Conservation (phyloP, 192 early-diverging fungal species). For the Dissophora ornata region DNA sequence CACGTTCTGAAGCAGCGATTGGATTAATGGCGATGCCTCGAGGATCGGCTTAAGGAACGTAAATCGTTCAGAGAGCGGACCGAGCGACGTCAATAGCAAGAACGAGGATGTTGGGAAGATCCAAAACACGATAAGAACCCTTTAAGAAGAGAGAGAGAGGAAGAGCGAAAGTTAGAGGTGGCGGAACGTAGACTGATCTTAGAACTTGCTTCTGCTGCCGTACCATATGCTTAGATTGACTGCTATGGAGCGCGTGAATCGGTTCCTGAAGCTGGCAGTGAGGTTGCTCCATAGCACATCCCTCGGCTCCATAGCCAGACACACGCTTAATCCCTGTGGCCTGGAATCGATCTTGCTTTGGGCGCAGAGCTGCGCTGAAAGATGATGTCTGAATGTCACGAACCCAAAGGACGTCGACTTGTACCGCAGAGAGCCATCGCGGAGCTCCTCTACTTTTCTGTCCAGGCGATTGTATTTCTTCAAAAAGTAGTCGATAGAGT, state of each 20-base stretch:
- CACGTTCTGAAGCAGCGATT: slow-evolving; percentile 63
- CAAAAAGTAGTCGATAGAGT: slow-evolving; percentile 51
- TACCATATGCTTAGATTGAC: slow-evolving; percentile 62
- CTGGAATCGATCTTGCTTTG: slow-evolving; percentile 62
- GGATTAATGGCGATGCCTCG: slow-evolving; percentile 54
- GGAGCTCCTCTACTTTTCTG: slow-evolving; percentile 48
- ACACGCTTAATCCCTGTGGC: slow-evolving; percentile 62
- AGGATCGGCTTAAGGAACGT: slow-evolving; percentile 59
- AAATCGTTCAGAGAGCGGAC: slow-evolving; percentile 59
- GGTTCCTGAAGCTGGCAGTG: slow-evolving; percentile 53
- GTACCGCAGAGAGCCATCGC: slow-evolving; percentile 56
- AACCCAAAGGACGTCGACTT: slow-evolving; percentile 67
- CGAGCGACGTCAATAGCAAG: slow-evolving; percentile 65
- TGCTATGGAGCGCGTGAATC: slow-evolving; percentile 56
- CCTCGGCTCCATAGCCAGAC: slow-evolving; percentile 69
- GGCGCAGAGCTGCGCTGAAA: slow-evolving; percentile 66
- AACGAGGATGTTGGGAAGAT: slow-evolving; percentile 70
- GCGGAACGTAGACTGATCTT: too few species aligned
- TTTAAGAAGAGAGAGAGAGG: too few species aligned
- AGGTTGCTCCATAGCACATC: slow-evolving; percentile 71
- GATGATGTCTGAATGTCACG: slow-evolving; percentile 66
- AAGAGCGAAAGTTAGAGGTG: too few species aligned
- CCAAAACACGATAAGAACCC: slow-evolving; percentile 71
- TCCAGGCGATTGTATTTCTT: slow-evolving; percentile 58
- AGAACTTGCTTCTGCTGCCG: not conserved